Percentiles rank a stretch among this genome's conserved stretches.
Conservation (phyloP, 352 stramenopile genomes). For the Phytophthora vignae region DNA sequence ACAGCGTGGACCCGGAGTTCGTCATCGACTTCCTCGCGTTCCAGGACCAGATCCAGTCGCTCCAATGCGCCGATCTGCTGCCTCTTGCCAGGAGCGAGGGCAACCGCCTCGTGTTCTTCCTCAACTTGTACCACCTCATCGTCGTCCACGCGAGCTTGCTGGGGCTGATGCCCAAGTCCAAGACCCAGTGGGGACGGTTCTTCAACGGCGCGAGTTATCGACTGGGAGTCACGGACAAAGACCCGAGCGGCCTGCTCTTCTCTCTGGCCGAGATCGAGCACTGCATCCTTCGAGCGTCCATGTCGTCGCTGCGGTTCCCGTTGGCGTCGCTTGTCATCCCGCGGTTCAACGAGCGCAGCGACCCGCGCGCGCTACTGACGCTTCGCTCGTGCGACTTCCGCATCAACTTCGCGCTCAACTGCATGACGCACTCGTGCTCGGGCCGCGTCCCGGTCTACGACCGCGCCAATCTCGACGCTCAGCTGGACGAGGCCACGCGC, state of each 20-base stretch:
- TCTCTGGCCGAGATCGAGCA: slow-evolving; percentile 71
- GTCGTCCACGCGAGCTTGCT: slow-evolving; percentile 55
- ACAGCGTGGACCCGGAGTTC: slow-evolving; percentile 1
- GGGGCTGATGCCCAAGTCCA: slow-evolving; percentile 52
- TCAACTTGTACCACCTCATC: slow-evolving; percentile 71
- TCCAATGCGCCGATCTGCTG: slow-evolving; percentile 44
- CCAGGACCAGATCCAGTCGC: slow-evolving; percentile 37
- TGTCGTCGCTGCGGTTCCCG: slow-evolving; percentile 43
- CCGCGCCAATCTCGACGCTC: slow-evolving; percentile 48
- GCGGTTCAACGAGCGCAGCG: background rate
- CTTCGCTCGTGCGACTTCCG: slow-evolving; percentile 51
- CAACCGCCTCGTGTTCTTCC: slow-evolving; percentile 48
- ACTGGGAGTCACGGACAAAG: slow-evolving; percentile 26
- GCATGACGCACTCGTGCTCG: slow-evolving; percentile 59
- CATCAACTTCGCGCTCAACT: slow-evolving; percentile 72
- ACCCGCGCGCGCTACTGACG: slow-evolving; percentile 27
- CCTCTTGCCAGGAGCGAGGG: slow-evolving; percentile 29
- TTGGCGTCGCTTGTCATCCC: slow-evolving; percentile 62
- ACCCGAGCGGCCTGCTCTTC: slow-evolving; percentile 34
- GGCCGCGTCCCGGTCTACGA: slow-evolving; percentile 51
- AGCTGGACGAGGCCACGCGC: slow-evolving; percentile 49
- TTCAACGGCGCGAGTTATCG: slow-evolving; percentile 69
- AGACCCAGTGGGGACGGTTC: slow-evolving; percentile 63
- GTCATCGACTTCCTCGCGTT: slow-evolving; percentile 44
- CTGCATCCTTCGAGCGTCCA: slow-evolving; percentile 53